Conservation (phyloP, 352 stramenopile genomes). For the Globisporangium cystogenes region DNA sequence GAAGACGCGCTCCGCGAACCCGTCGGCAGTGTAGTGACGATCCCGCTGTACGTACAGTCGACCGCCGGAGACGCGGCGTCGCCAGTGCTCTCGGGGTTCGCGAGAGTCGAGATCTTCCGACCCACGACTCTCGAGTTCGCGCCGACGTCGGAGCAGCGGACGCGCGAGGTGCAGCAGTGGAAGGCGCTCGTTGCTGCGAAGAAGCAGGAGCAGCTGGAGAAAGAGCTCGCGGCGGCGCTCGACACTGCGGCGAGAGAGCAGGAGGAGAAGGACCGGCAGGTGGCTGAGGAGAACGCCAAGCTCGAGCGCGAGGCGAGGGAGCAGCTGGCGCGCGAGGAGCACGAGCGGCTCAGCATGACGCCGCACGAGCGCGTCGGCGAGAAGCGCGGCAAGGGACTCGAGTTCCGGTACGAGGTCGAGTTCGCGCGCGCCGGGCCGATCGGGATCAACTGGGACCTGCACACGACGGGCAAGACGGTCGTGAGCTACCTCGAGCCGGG, state of each 20-base stretch:
- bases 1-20: constrained; percentile 37
- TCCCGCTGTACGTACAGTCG: constrained; percentile 41
- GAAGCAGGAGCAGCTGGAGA: constrained; percentile 25
- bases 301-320: constrained; percentile 25
- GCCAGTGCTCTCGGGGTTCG: constrained; percentile 54
- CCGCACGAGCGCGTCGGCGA: constrained; percentile 26
- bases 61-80: not conserved
- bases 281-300: constrained; percentile 24
- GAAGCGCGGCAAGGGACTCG: constrained; percentile 37
- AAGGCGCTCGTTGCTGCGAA: constrained; percentile 15
- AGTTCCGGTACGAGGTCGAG: constrained; percentile 65
- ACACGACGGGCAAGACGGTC: constrained; percentile 36
- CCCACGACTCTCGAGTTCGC: constrained; percentile 47
- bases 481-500: constrained; percentile 56
- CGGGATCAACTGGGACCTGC: constrained; percentile 67
- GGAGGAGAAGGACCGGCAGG: constrained; percentile 28
- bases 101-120: constrained; percentile 51
- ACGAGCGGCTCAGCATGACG: constrained; percentile 48
- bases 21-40: constrained; percentile 28
- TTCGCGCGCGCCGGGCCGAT: constrained; percentile 52
- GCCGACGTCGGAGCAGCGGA: constrained; percentile 22
- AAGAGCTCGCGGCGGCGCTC: constrained; percentile 24
- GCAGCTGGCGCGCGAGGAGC: constrained; percentile 34
- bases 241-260: constrained; percentile 25
- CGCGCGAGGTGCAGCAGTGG: constrained; percentile 30